Evolutionary conservation across 208 protist species (phyloP), one percentile per base, ranked within the genome.

Genomic region (Wallacemonas sp.): DNA sequence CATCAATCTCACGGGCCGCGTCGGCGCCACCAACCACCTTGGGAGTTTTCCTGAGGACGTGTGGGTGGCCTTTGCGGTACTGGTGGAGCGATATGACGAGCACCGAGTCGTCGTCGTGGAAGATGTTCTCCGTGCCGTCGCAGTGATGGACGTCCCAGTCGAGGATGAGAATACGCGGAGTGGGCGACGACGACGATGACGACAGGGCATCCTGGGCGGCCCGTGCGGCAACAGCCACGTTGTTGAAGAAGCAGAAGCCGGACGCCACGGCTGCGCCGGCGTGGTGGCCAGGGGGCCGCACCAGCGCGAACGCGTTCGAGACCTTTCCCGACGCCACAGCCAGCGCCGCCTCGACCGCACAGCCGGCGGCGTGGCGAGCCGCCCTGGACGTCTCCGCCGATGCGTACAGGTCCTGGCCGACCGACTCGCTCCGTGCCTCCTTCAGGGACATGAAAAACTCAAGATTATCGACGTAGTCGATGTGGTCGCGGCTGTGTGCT

Each of bases 141-240:
- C 97, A 91, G 78, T 99, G 96, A 47, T 98, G 96, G 9, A 98
- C 90, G 65, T 98, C 96, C 95, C 94, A 98, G 74, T 99, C 97
- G 33, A 98, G 21, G 34, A 98, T 95, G 1, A 98, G 58, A 19
- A 97, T 81, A 1, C 81, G 81, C 4, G 83, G 79, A 34, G n/a
- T 26, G 6, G 23, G 23, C 46, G 38, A n/a, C 2, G 19, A 14
- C 6, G n/a, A 48, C 12, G 39, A 14, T 8, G 11, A 29, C 21
- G 17, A 29, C 36, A 89, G 34, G 32, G 79, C 68, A 47, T 75
- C 61, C 74, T 97, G 94, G 8, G 87, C 88, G 14, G 71, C 83
- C 23, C 91, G 79, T 0, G 88, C 94, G 1, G 91, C 94, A 0
- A 97, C 90, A 0, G 92, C 94, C 23, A 95, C 91, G 61, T 97